Evolutionary conservation across 352 stramenopile species (phyloP).

Genomic region (Pythium apleroticum): DNA sequence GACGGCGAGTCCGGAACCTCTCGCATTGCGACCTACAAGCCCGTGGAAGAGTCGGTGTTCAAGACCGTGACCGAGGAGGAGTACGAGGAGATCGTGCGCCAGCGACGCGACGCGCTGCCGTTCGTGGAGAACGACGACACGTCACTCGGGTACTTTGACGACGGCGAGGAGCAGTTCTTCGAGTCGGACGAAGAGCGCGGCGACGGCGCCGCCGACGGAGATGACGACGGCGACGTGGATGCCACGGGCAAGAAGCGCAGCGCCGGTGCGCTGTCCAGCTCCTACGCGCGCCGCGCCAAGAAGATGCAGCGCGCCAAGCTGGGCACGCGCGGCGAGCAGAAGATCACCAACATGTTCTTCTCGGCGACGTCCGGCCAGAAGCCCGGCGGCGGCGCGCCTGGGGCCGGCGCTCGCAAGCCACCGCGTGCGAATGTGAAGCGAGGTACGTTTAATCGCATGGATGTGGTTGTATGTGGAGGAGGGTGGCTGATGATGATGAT

Average conservation of each 20-base stretch:
- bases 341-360: constrained; percentile 91
- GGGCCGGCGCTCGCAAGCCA: constrained; percentile 25
- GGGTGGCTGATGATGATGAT: constrained; percentile 5
- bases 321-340: constrained; percentile 66
- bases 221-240: constrained; percentile 38
- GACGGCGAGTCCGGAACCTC: constrained; percentile 26
- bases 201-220: constrained; percentile 24
- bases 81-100: constrained; percentile 82
- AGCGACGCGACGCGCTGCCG: constrained; percentile 70
- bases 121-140: constrained; percentile 88
- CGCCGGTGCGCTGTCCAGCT: constrained; percentile 72
- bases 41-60: constrained; percentile 78
- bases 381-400: constrained; percentile 23
- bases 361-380: constrained; percentile 48
- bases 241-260: constrained; percentile 63
- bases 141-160: constrained; percentile 87
- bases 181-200: constrained; percentile 67
- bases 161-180: constrained; percentile 89
- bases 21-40: constrained; percentile 72
- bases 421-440: constrained; percentile 43
- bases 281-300: constrained; percentile 75
- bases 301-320: constrained; percentile 85
- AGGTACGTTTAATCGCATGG: constrained; percentile 19
- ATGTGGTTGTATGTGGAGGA: neutral
- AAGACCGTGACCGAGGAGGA: constrained; percentile 84